These are phyloP conservation scores for Alternaria infectoria DNA, from an alignment of 2,329 filamentous ascomycete genomes.

Conservation along the genomic window DNA sequence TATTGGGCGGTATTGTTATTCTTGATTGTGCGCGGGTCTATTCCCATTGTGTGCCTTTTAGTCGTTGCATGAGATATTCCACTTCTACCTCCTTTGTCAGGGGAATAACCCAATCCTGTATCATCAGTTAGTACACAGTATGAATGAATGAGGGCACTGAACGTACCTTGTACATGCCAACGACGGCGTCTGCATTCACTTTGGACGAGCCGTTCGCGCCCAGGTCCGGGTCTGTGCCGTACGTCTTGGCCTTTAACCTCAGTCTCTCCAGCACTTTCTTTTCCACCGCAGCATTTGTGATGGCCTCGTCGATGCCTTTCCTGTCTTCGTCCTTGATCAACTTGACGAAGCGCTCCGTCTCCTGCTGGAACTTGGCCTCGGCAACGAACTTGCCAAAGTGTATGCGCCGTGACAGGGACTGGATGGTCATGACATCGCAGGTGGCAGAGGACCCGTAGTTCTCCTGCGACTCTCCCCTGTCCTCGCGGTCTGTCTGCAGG, in stretches of 20 bases:
- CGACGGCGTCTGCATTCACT: constrained; percentile 82
- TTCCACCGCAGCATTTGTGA: constrained; percentile 89
- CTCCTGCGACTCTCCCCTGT: constrained; percentile 84
- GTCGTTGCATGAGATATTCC: constrained; percentile 94
- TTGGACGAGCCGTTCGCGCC: constrained; percentile 68
- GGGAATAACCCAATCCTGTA: constrained; percentile 83
- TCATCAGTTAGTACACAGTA: background rate
- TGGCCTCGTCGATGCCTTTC: constrained; percentile 82
- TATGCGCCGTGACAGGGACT: constrained; percentile 87
- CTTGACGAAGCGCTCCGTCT: constrained; percentile 78
- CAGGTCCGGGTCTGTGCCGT: constrained; percentile 84
- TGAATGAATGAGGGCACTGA: background rate
- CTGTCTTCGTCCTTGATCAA: constrained; percentile 84
- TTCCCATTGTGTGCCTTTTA: constrained; percentile 64
- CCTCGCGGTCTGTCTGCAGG: constrained; percentile 74
- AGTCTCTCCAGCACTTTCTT: constrained; percentile 87
- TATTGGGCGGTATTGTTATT: background rate
- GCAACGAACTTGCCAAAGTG: constrained; percentile 99
- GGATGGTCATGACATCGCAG: constrained; percentile 86
- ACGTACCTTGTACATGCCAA: constrained; percentile 49
- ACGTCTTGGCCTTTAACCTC: constrained; percentile 87
- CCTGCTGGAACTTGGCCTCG: constrained; percentile 89
- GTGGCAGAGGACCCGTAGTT: constrained; percentile 95
- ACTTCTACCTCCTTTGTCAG: constrained; percentile 98
- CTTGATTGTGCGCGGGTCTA: constrained; percentile 16